Evolutionary conservation across 805 yeast species (phyloP), one percentile per base, ranked within the genome.

Genomic region (Saccharomycopsis sp.): DNA sequence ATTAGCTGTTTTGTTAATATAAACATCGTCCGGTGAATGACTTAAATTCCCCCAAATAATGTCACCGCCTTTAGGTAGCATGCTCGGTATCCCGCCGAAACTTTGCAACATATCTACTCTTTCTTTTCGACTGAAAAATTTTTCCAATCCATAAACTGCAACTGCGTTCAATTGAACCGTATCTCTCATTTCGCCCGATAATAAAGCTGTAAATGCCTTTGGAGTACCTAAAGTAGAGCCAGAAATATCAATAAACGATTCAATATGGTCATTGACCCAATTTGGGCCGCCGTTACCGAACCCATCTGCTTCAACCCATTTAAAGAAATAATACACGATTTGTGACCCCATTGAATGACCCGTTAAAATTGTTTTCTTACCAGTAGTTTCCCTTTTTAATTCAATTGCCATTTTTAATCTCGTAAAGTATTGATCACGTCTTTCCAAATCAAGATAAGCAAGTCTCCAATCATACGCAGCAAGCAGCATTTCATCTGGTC

Each of bases 311-410:
- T 93, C 98, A 4, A 75, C 97, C 98, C 98, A 93, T 63, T 93
- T 88, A 67, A 93, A 62, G 59, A 93, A 93, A 61, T 85, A 93
- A 59, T 76, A 86, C 2, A 82, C 75, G 29, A 93, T 75, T 63
- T 93, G 97, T 0, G 95, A 73, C 2, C 98, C 98, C 98, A 93
- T 93, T 0, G 97, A 90, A 61, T 93, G 98, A 19, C 96, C 94
- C 16, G 80, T 73, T 13, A 93, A 56, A n/a, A 82, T 79, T 1
- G 85, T 67, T 56, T 88, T 90, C 44, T 74, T 69, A 11, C 73
- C 74, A 4, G 72, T 73, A 16, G 67, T 53, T 13, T 60, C 56
- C 50, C 71, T 66, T 48, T 69, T 70, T 19, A 76, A 52, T 62
- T 93, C 98, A 44, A 90, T 79, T 54, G 77, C 80, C 19, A 66